Base-by-base conservation (phyloP, 106 monocot species). In the Dendrobium huoshanense region DNA sequence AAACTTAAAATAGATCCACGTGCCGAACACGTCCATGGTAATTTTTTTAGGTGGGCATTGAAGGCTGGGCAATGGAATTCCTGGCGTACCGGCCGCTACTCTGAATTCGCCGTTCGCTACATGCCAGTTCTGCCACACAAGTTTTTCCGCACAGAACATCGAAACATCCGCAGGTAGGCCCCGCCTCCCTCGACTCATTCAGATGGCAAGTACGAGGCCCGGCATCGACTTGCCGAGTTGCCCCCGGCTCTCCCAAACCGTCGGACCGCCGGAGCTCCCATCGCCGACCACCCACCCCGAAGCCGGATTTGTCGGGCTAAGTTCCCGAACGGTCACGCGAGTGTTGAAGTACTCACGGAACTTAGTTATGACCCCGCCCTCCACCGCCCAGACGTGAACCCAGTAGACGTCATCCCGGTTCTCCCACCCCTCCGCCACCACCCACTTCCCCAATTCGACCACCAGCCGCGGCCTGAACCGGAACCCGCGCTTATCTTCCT, bases 341-440 rank as follows among this genome's bases (percentile, higher is more conserved):
- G 90, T 90, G 80, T 90, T 87, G 75, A 85, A 89, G 78, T 85
- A 87, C 82, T 87, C 89, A 13, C 89, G 54, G 41, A 87, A 85
- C 25, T 77, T 81, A 15, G 85, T 87, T 29, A 90, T 90, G 37
- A 85, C 33, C 2, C 87, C 87, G 1, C 31, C 78, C 29, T 90
- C 79, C 2, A 90, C 33, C 4, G 55, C 85, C 90, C 90, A 90
- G 0, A 77, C 87, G 25, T 90, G 87, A 29, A 87, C 87, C 90
- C 90, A 90, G 48, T 90, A 87, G 18, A 82, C 83, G 41, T 76
- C 68, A 0, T 77, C 73, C 1, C n/a, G 0, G 45, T 5, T 3
- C 65, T 88, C 90, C 87, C 88, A 85, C 11, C 88, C 88, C 68
- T 85, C 86, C 5, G 89, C 89, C 9, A 89, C 82, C 25, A 89